Conservation (phyloP, 2,329 filamentous ascomycete genomes). For the Ophiostoma ulmi region DNA sequence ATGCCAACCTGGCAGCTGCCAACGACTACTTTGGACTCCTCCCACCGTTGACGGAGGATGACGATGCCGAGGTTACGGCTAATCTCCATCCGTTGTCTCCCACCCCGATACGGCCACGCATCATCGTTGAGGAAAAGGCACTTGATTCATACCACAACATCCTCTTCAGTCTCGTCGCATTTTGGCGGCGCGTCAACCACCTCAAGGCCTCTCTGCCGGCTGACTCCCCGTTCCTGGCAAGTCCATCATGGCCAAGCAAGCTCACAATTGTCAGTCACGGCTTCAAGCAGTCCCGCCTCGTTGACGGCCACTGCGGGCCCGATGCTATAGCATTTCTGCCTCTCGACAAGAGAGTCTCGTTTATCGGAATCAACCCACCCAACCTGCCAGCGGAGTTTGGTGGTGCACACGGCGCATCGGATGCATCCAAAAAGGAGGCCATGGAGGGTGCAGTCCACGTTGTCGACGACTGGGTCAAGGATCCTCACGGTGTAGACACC, state of each 20-base stretch:
- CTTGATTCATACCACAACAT: slow-evolving; percentile 85
- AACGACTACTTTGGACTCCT: slow-evolving; percentile 45
- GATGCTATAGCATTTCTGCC: slow-evolving; percentile 51
- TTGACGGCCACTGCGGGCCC: slow-evolving; percentile 54
- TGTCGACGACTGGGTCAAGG: slow-evolving; percentile 45
- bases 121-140: slow-evolving; percentile 63
- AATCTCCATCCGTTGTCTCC: slow-evolving; percentile 32
- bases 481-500: slow-evolving; percentile 48
- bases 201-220: not conserved
- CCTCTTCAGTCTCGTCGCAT: slow-evolving; percentile 62
- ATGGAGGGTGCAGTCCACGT: slow-evolving; percentile 42
- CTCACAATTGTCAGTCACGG: slow-evolving; percentile 63
- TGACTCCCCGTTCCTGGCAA: not conserved
- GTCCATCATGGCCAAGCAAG: slow-evolving; percentile 47
- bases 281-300: slow-evolving; percentile 61
- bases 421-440: slow-evolving; percentile 35
- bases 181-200: slow-evolving; percentile 39
- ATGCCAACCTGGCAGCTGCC: slow-evolving; percentile 48
- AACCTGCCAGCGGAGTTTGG: slow-evolving; percentile 35
- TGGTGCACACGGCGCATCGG: slow-evolving; percentile 18
- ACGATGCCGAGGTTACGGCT: not conserved
- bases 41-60: slow-evolving; percentile 9
- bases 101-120: slow-evolving; percentile 29
- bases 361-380: slow-evolving; percentile 62
- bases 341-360: slow-evolving; percentile 41